Base-by-base conservation (phyloP, 1,284 basidiomycete species). In the Moesziomyces sp. region DNA sequence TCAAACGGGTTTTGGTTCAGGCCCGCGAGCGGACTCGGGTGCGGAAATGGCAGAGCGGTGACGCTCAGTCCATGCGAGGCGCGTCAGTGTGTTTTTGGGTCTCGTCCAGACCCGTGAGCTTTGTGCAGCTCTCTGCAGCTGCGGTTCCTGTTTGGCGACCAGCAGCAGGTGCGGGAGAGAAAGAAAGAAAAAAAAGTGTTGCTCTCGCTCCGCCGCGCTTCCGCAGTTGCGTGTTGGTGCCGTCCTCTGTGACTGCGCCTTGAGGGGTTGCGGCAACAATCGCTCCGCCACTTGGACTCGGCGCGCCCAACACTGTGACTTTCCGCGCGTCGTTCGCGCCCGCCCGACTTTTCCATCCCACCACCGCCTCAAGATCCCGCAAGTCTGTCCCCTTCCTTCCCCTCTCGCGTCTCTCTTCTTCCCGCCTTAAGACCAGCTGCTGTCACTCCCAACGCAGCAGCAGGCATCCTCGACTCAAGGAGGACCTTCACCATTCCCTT, bases 181-280 rank as follows among this genome's bases (percentile, higher is more conserved):
- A 26, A 26, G 24, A 50, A 45, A 52, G 46, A 51, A 52, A 49
- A 51, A 55, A 58, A 52, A 58, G 65, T 62, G 59, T 68, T 68
- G 59, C 51, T 68, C 56, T 68, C 58, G 11, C 46, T 43, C 16
- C 38, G 38, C 11, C 18, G 16, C 18, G 16, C 38, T 40, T 14
- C 18, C 26, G 26, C 26, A 28, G 5, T 28, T 21, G 21, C 2
- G 21, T 21, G 21, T 21, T 7, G 16, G 16, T 40, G 35, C 38
- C 16, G 16, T 16, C 6, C 6, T 6, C 30, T 33, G 10, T 33
- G 30, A 33, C 30, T 33, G 30, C 30, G 30, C 10, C 30, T 33
- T 10, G 30, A 33, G 30, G 10, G 26, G 26, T 28, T 6, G 26
- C 26, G 26, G 26, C 24, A 26, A 30, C 30, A 9, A 5, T 30